Base-by-base conservation (phyloP, 495 filamentous ascomycete genomes). In the Penicillium riverlandense region DNA sequence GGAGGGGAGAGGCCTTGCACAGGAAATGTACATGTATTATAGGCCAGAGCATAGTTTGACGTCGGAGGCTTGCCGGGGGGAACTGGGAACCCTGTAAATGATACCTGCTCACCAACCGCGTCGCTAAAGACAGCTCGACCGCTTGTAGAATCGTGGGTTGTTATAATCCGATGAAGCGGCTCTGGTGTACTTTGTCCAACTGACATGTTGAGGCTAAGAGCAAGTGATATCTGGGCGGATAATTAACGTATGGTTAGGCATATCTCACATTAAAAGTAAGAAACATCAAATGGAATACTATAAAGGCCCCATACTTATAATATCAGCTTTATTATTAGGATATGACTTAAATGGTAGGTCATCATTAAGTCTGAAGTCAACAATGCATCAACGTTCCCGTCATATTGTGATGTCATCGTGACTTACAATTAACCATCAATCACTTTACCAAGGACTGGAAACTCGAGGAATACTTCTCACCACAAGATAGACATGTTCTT, bases 101-200 rank as follows among this genome's bases (percentile, higher is more conserved):
- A 53, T 38, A 53, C 50, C 41, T 49, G 41, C 45, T 49, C 50
- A 22, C 38, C 45, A 16, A 49, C 45, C 34, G 37, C 33, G 37
- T 53, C 9, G 35, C 41, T 45, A 42, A 53, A 53, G 44, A 45
- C 39, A 43, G 45, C 50, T 45, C 45, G 50, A 29, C 50, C 45
- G 38, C 41, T 53, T 44, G 0, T 36, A 39, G 50, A 2, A 45
- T 53, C 45, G 40, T 53, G 50, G 8, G 50, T 28, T 36, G 50
- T 53, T 53, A 53, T 49, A 34, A 53, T 37, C n/a, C 50, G 50
- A 49, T 45, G 50, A 36, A 53, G 45, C 28, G 50, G 50, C 45
- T 45, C 10, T 32, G 41, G 45, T 11, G 49, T 14, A 30, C 38
- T 47, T 47, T 47, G 43, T 50, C 49, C 49, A 29, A 13, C 14